Percentiles rank a stretch among this genome's conserved stretches.
Evolutionary conservation across 2,329 filamentous ascomycete species (phyloP).

Genomic region (Zymoseptoria passerinii): DNA sequence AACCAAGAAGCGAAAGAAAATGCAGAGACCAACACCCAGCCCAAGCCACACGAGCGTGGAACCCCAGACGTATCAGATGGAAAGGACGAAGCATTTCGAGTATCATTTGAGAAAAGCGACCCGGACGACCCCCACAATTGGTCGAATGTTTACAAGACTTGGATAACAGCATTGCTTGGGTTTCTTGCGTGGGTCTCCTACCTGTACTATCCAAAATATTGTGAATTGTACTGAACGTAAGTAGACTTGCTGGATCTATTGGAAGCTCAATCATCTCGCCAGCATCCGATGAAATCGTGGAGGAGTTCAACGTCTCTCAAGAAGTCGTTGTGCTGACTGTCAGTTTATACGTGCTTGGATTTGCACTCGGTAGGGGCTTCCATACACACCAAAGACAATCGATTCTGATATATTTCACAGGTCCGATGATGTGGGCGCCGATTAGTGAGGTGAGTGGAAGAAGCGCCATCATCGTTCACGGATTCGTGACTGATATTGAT

Average conservation of each 20-base stretch:
- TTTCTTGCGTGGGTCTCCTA: slow-evolving; percentile 44
- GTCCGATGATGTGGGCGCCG: slow-evolving; percentile 11
- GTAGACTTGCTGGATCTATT: slow-evolving; percentile 8
- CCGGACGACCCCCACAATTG: slow-evolving; percentile 43
- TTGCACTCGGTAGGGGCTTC: slow-evolving; percentile 31
- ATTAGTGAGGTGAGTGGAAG: slow-evolving; percentile 5
- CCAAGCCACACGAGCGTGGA: neutral
- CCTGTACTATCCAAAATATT: slow-evolving; percentile 19
- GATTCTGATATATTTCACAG: neutral
- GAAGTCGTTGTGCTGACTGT: slow-evolving; percentile 41
- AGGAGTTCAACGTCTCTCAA: slow-evolving; percentile 35
- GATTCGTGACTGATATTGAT: slow-evolving; percentile 28
- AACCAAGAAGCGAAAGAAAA: neutral
- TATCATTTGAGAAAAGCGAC: slow-evolving; percentile 29
- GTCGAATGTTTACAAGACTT: slow-evolving; percentile 36
- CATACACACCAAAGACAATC: neutral
- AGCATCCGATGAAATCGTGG: slow-evolving; percentile 36
- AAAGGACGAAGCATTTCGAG: slow-evolving; percentile 16
- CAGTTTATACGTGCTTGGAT: slow-evolving; percentile 41
- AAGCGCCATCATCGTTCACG: slow-evolving; percentile 15
- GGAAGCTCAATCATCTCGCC: slow-evolving; percentile 46
- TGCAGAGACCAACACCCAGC: neutral
- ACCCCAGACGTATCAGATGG: slow-evolving; percentile 2
- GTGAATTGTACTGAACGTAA: neutral
- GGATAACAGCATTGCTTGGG: slow-evolving; percentile 42